Conservation (phyloP, 108 stramenopile species). For the Conticribra weissflogii region DNA sequence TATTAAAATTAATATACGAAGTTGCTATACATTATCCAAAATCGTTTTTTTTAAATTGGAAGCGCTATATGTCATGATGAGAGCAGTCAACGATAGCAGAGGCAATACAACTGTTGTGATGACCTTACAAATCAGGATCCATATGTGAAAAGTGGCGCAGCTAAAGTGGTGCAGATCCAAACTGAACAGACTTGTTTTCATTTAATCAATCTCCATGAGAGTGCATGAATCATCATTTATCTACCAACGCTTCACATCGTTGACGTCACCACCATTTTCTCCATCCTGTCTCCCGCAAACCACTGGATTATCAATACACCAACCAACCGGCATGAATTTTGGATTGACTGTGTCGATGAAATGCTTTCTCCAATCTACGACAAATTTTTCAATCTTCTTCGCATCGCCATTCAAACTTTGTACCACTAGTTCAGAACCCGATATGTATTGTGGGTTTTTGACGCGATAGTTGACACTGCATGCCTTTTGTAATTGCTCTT, state of each 20-base stretch:
- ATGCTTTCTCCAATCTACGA: slow-evolving; percentile 71
- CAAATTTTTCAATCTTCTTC: slow-evolving; percentile 57
- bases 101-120: no score
- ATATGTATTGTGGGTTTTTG: slow-evolving; percentile 69
- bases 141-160: no score
- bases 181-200: no score
- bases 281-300: slow-evolving; percentile 19
- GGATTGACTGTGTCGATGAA: slow-evolving; percentile 66
- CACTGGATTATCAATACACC: slow-evolving; percentile 76
- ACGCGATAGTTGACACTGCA: slow-evolving; percentile 52
- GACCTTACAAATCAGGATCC: no score
- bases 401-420: slow-evolving; percentile 29
- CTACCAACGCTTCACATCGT: slow-evolving; percentile 12
- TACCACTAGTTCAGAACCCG: slow-evolving; percentile 63
- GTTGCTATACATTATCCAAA: no score
- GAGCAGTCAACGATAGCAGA: no score
- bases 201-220: no score
- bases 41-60: no score
- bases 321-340: slow-evolving; percentile 68
- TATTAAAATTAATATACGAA: no score
- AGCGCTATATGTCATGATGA: no score
- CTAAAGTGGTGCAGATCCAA: no score
- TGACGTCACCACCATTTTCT: neutral
- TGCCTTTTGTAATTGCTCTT: slow-evolving; percentile 49
- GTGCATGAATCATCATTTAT: no score